These are phyloP conservation scores for Cinnamomum micranthum DNA, from an alignment of 164 flowering plant species.

Conservation along the genomic window DNA sequence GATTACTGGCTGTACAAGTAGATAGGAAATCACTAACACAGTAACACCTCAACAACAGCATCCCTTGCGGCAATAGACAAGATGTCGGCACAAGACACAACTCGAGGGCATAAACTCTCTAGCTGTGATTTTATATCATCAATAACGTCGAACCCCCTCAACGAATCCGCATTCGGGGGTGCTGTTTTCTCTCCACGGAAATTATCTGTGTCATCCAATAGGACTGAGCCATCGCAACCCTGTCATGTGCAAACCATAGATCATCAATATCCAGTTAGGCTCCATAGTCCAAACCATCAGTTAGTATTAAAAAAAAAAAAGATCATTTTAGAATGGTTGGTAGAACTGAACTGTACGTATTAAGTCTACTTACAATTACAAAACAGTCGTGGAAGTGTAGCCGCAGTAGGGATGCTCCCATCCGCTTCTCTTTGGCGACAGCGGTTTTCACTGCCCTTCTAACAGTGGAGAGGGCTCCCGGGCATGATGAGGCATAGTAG, in stretches of 20 bases:
- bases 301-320: too few species aligned
- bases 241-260: not conserved
- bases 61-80: slow-evolving; percentile 41
- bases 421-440: slow-evolving; percentile 9
- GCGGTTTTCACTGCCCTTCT: slow-evolving; percentile 10
- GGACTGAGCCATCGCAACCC: slow-evolving; percentile 50
- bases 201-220: slow-evolving; percentile 34
- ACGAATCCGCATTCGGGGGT: slow-evolving; percentile 18
- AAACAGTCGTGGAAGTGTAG: slow-evolving; percentile 21
- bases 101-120: slow-evolving; percentile 32
- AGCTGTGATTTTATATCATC: slow-evolving; percentile 36
- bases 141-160: slow-evolving; percentile 44
- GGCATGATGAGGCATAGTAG: slow-evolving; percentile 2
- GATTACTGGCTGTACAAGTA: too few species aligned
- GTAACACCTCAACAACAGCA: slow-evolving; percentile 24
- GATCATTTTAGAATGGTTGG: too few species aligned
- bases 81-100: slow-evolving; percentile 12
- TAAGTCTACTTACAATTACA: slow-evolving; percentile 10
- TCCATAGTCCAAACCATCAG: too few species aligned
- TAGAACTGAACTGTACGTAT: too few species aligned
- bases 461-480: not conserved
- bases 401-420: slow-evolving; percentile 18
- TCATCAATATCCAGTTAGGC: too few species aligned
- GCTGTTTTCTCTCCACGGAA: slow-evolving; percentile 40
- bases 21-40: too few species aligned